Evolutionary conservation across 306 rosid genomes (phyloP).

Genomic region (Citrullus colocynthis): DNA sequence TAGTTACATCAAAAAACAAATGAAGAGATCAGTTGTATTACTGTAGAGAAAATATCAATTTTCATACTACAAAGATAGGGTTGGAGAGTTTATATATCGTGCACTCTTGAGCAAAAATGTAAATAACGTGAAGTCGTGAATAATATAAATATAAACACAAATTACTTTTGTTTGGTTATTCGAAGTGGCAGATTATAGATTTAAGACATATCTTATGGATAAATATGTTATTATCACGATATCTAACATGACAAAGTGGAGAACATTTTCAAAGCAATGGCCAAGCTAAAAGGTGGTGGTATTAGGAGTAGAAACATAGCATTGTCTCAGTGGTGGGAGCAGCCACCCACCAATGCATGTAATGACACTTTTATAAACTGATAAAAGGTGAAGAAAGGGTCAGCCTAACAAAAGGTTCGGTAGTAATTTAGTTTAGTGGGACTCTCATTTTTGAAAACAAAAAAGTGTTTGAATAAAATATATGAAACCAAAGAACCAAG

Average conservation of each 20-base stretch:
- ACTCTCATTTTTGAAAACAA: neutral
- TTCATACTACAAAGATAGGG: too few relatives aligned
- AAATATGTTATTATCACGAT: neutral
- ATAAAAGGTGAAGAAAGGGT: neutral
- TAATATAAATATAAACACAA: too few relatives aligned
- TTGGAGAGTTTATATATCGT: too few relatives aligned
- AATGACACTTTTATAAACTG: neutral
- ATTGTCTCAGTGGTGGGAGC: constrained; percentile 48
- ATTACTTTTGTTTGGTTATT: too few relatives aligned
- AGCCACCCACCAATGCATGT: constrained; percentile 17
- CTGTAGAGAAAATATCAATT: too few relatives aligned
- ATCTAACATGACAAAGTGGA: neutral
- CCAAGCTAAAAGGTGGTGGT: constrained; percentile 24
- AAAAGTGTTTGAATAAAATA: neutral
- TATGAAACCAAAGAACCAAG: neutral
- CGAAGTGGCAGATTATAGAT: too few relatives aligned
- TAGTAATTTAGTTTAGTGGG: neutral
- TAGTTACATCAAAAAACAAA: too few relatives aligned
- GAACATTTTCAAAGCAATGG: neutral
- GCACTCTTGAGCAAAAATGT: too few relatives aligned
- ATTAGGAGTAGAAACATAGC: constrained; percentile 40
- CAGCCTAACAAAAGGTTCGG: neutral
- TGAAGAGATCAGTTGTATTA: too few relatives aligned
- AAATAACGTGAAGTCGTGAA: too few relatives aligned
- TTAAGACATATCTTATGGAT: neutral